Percentiles rank a stretch among this genome's conserved stretches.
phyloP scores from a whole-genome alignment of 257 asterid genomes.

The Ilex aquifolium region DNA sequence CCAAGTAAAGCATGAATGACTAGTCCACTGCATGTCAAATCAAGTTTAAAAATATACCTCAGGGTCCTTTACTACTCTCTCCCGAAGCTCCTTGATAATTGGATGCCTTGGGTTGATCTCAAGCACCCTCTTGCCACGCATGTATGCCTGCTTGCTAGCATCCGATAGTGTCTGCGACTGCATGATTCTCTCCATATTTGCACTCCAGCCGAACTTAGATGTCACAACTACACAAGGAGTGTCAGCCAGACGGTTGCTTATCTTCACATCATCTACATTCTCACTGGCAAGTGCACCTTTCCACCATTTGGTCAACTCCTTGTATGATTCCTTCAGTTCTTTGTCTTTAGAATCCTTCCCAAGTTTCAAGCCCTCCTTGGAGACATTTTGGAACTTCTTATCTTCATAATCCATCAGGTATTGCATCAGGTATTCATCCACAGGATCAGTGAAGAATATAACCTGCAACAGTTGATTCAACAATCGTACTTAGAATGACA shows the following conservation, averaged over 20 bases:
- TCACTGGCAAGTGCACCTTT: slow-evolving; percentile 71
- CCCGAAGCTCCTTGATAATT: slow-evolving; percentile 82
- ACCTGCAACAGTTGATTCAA: slow-evolving; percentile 38
- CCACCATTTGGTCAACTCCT: slow-evolving; percentile 92
- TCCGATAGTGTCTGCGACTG: slow-evolving; percentile 86
- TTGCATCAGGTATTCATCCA: slow-evolving; percentile 91
- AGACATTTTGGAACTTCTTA: slow-evolving; percentile 84
- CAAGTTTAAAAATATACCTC: slow-evolving; percentile 35
- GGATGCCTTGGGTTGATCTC: slow-evolving; percentile 93
- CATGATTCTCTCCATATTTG: slow-evolving; percentile 94
- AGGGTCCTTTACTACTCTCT: slow-evolving; percentile 55
- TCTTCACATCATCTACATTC: slow-evolving; percentile 78
- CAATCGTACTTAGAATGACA: too few species aligned
- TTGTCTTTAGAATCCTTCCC: slow-evolving; percentile 77
- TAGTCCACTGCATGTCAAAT: neutral
- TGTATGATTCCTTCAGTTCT: slow-evolving; percentile 79
- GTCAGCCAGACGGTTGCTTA: slow-evolving; percentile 83
- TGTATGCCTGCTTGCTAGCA: slow-evolving; percentile 77
- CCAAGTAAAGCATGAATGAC: neutral
- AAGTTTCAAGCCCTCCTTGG: slow-evolving; percentile 84
- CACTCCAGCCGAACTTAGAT: slow-evolving; percentile 82
- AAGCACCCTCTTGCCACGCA: slow-evolving; percentile 89
- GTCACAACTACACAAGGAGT: slow-evolving; percentile 90
- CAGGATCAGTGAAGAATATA: slow-evolving; percentile 84
- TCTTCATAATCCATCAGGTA: slow-evolving; percentile 92